Base-by-base conservation (phyloP, 139 green algal genomes). In the Chlorella ohadii region DNA sequence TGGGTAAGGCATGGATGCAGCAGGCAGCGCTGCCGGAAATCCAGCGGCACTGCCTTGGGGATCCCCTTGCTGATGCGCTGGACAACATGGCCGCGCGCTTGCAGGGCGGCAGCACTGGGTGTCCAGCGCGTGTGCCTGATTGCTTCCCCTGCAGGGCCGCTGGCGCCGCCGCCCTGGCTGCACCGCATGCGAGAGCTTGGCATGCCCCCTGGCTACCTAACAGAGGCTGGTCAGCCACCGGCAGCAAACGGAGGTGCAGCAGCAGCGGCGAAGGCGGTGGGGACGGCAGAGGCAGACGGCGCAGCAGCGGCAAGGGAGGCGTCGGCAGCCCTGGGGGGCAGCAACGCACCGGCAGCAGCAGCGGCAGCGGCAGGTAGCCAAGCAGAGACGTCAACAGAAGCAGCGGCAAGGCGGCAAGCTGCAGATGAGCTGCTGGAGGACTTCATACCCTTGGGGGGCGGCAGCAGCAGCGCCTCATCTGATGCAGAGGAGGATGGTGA, bases 91-190 rank as follows among this genome's bases (percentile, higher is more conserved):
- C n/a, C n/a, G n/a, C n/a, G n/a, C n/a, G n/a, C n/a, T n/a, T 9
- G 44, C 44, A 51, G 44, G 7, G 7, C 9, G 44, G 7, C 44
- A 51, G 9, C 44, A 51, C 44, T 16, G 44, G 44, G 44, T 51
- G 44, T 9, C 9, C 7, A 51, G 9, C 7, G 7, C 44, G 6
- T 51, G 7, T 51, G 44, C 15, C 12, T 22, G 19, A 13, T 59
- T 2, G 51, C 15, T 36, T 23, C 25, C 41, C 39, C 16, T 72
- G 67, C 79, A 84, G 79, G 79, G 0, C 55, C 61, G 20, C 38
- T 75, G 13, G 85, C 84, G 38, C 87, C 87, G 31, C 87, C 87
- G 22, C 87, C 87, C 28, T 91, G 87, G 87, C 85, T 91, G 33
- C 63, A 84, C 5, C 86, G 79, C 81, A 91, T 91, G 87, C 80